Conservation (phyloP, 768 basidiomycete species). For the Inosperma sp. region DNA sequence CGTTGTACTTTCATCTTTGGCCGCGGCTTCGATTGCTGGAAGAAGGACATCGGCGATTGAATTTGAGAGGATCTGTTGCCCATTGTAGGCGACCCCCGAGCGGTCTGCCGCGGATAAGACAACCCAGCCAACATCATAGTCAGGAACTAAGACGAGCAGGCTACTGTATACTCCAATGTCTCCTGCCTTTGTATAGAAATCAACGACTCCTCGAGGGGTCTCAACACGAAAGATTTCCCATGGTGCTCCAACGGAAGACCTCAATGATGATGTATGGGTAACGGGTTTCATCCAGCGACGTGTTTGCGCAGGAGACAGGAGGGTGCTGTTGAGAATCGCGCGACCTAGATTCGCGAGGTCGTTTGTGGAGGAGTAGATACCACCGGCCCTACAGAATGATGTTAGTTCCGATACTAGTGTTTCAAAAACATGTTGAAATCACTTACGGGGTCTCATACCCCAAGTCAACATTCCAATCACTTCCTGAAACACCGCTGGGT, state of each 20-base stretch:
- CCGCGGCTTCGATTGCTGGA: slow-evolving; percentile 2
- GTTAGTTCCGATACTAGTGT: neutral
- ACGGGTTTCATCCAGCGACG: slow-evolving; percentile 8
- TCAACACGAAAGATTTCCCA: slow-evolving; percentile 2
- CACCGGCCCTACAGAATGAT: neutral
- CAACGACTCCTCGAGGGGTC: slow-evolving; percentile 5
- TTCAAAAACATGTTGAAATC: neutral
- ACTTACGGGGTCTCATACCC: neutral
- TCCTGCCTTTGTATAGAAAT: slow-evolving; percentile 5
- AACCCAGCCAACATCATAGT: neutral
- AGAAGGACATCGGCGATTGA: neutral
- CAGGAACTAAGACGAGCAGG: slow-evolving; percentile 3
- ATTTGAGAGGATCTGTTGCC: neutral
- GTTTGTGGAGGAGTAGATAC: slow-evolving; percentile 1
- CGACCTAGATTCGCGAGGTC: slow-evolving; percentile 4
- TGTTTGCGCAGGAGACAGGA: slow-evolving; percentile 1
- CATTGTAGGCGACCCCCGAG: neutral
- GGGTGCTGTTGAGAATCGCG: slow-evolving; percentile 8
- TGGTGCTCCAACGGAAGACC: neutral
- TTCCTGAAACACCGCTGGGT: neutral
- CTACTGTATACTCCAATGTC: neutral
- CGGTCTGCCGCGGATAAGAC: neutral
- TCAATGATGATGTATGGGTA: slow-evolving; percentile 1
- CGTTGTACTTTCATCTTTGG: neutral
- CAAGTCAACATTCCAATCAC: slow-evolving; percentile 1